These are phyloP conservation scores for Mallotus nudiflorus DNA, from an alignment of 345 rosid genomes.

Conservation along the genomic window DNA sequence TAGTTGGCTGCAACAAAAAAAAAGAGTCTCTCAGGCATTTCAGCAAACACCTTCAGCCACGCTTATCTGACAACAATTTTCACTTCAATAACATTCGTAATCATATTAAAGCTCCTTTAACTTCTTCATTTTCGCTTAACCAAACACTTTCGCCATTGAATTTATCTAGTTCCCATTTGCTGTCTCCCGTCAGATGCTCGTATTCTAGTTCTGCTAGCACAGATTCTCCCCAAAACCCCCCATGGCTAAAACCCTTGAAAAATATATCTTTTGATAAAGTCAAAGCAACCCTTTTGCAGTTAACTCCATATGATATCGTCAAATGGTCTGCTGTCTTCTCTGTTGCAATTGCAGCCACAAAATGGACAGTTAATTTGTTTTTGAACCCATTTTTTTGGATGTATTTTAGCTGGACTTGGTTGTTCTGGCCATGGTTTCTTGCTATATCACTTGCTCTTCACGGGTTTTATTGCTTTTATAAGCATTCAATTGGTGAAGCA, in stretches of 20 bases:
- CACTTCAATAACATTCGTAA: slow-evolving; percentile 21
- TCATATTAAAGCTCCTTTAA: slow-evolving; percentile 23
- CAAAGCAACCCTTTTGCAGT: slow-evolving; percentile 32
- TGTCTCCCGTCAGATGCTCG: slow-evolving; percentile 48
- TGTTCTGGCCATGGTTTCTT: slow-evolving; percentile 91
- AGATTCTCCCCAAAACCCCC: slow-evolving; percentile 31
- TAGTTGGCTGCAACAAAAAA: neutral
- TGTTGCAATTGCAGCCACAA: slow-evolving; percentile 51
- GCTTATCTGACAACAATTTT: slow-evolving; percentile 10
- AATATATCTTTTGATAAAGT: slow-evolving; percentile 44
- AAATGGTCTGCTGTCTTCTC: slow-evolving; percentile 62
- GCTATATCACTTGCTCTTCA: slow-evolving; percentile 58
- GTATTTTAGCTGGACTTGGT: slow-evolving; percentile 92
- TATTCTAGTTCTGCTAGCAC: slow-evolving; percentile 42
- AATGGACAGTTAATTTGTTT: slow-evolving; percentile 50
- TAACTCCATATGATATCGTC: slow-evolving; percentile 52
- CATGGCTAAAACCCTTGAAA: slow-evolving; percentile 43
- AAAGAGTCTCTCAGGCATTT: slow-evolving; percentile 59
- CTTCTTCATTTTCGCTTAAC: slow-evolving; percentile 17
- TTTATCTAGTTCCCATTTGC: slow-evolving; percentile 30
- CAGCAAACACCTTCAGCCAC: slow-evolving; percentile 53
- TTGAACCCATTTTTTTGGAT: slow-evolving; percentile 82
- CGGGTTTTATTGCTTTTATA: slow-evolving; percentile 60
- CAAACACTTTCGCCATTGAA: neutral
- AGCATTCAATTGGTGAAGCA: slow-evolving; percentile 63